Evolutionary conservation across 2,329 filamentous ascomycete species (phyloP), one percentile per base, ranked within the genome.

Genomic region (Raffaelea albimanens): DNA sequence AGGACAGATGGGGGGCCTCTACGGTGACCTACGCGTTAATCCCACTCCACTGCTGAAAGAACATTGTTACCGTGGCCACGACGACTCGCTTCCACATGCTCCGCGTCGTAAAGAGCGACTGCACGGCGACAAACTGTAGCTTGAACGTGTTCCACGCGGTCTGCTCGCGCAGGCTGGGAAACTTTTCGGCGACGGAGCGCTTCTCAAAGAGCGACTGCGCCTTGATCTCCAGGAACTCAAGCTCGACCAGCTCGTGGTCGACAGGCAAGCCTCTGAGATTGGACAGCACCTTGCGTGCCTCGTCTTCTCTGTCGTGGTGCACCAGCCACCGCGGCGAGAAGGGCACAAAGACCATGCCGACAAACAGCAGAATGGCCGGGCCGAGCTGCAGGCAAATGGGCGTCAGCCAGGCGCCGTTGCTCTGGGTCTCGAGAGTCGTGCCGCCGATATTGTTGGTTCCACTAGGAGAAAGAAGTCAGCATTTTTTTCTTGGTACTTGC

Each of bases 181-280:
- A n/a, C n/a, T n/a, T n/a, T n/a, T n/a, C n/a, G n/a, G n/a, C n/a
- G n/a, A n/a, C n/a, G n/a, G n/a, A n/a, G n/a, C n/a, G n/a, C n/a
- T n/a, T n/a, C 65, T 91, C 85, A 55, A 91, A 93, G 18, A 85
- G 62, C 0, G 80, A 82, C 61, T 88, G 83, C 0, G 85, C 84
- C 61, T 87, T 86, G 65, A 91, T 90, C 60, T 91, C 86, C n/a
- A 88, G 74, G 58, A 84, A 88, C 57, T 91, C 87, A 1, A 88
- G 70, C 53, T 83, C 75, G 34, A 90, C 76, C 0, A 87, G 72
- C 48, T 86, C 80, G 57, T 88, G 75, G 53, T 83, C 75, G 16
- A 67, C 59, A 0, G 76, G 61, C 0, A 87, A 72, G 5, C 71
- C 72, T 21, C 87, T 79, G 3, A 91, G 76, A 44, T 61, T 69